Evolutionary conservation across 192 early-diverging fungal genomes (phyloP), one percentile per base, ranked within the genome.

Genomic region (Backusella australiensis): DNA sequence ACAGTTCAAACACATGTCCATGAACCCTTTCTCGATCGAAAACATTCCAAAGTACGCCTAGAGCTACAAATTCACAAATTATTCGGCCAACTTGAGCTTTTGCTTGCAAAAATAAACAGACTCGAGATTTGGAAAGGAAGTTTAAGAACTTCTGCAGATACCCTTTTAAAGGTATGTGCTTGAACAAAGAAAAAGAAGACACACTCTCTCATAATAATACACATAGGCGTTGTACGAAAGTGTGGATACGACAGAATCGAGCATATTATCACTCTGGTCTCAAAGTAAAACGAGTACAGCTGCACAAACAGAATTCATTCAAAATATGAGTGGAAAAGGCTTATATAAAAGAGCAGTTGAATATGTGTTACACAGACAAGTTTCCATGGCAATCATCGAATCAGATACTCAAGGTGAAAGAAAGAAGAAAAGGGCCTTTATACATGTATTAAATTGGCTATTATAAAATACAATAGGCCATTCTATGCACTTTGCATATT

Each of bases 61-160:
- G 68, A 69, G 23, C 23, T 69, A 69, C 35, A 69, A 11, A 21
- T 36, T 12, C 36, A 41, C 0, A 69, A 39, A 36, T 35, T 41
- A 36, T 38, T 69, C 19, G 35, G 36, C n/a, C 68, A 69, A 41
- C 68, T 69, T 41, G 68, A 69, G 36, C 68, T 69, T 14, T 69
- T 69, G 21, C 68, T 69, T 21, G 68, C 2, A 39, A 69, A 69
- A 69, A 69, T 69, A 39, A 9, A 69, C 8, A 69, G 68, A 38
- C 38, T 69, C 34, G 68, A 69, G 23, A 11, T 69, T 11, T 69
- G 68, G 68, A 69, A 69, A 67, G 32, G 7, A 6, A 36, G n/a
- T 21, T 36, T 69, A 69, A 69, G 35, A 36, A 38, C 67, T n/a
- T 23, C 9, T 9, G 12, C 67, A 19, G 67, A 69, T 36, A 26